Conservation (phyloP, 306 rosid genomes). For the Boehmeria nivea region DNA sequence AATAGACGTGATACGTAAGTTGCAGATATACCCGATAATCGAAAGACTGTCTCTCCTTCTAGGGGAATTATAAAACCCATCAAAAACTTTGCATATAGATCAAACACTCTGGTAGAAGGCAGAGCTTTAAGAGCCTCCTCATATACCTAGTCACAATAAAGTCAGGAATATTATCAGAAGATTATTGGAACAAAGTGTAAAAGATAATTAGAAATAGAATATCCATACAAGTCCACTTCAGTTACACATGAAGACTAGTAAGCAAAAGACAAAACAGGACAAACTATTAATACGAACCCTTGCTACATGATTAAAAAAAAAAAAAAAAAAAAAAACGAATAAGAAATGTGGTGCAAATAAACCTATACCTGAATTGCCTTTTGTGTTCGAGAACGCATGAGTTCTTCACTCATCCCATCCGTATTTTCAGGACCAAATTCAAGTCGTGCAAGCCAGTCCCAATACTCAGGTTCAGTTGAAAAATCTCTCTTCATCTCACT, state of each 20-base stretch:
- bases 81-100: constrained; percentile 50
- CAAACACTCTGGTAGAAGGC: constrained; percentile 51
- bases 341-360: constrained; percentile 1
- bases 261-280: no score
- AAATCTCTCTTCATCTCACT: constrained; percentile 67
- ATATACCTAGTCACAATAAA: constrained; percentile 50
- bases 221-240: no score
- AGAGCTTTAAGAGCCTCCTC: constrained; percentile 67
- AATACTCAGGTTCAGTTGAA: constrained; percentile 56
- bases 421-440: constrained; percentile 35
- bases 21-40: constrained; percentile 17
- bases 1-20: constrained; percentile 40
- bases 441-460: constrained; percentile 92
- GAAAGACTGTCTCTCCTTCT: constrained; percentile 33
- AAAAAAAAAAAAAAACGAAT: no score
- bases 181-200: no score
- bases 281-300: no score
- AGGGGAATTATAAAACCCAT: constrained; percentile 33
- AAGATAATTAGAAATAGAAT: no score
- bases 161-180: constrained; percentile 10
- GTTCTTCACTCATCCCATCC: constrained; percentile 36
- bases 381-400: constrained; percentile 32
- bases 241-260: no score
- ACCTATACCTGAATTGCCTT: constrained; percentile 70
- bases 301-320: no score